Conservation (phyloP, 345 rosid species). For the Syzygium grande region DNA sequence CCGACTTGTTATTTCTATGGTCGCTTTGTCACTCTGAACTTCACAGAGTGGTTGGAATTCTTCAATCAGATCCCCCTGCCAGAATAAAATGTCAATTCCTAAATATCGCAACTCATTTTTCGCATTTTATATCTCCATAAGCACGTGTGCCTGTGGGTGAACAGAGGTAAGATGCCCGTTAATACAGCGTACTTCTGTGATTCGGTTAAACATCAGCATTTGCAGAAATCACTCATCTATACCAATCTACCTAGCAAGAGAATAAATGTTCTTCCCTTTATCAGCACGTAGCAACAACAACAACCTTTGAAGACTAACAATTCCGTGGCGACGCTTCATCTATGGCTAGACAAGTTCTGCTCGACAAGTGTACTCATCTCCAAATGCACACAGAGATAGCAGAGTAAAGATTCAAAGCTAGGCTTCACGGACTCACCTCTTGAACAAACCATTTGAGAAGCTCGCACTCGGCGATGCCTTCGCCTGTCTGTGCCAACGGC, state of each 20-base stretch:
- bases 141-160: neutral
- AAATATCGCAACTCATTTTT: neutral
- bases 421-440: slow-evolving; percentile 44
- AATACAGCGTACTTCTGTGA: neutral
- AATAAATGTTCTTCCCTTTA: neutral
- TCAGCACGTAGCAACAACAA: neutral
- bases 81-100: slow-evolving; percentile 2
- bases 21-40: slow-evolving; percentile 98
- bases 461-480: slow-evolving; percentile 97
- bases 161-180: neutral
- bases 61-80: slow-evolving; percentile 76
- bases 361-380: neutral
- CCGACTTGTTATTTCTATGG: slow-evolving; percentile 92
- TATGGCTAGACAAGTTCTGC: neutral
- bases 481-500: slow-evolving; percentile 95
- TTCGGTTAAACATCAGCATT: neutral
- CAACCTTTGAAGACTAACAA: neutral
- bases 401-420: neutral
- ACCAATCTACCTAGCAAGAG: neutral
- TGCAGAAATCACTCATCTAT: neutral
- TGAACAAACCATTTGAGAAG: slow-evolving; percentile 85
- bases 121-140: neutral
- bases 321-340: neutral
- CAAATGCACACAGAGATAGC: neutral
- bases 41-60: slow-evolving; percentile 96